Evolutionary conservation across 331 rosid genomes (phyloP).

Genomic region (Dryas integrifolia): DNA sequence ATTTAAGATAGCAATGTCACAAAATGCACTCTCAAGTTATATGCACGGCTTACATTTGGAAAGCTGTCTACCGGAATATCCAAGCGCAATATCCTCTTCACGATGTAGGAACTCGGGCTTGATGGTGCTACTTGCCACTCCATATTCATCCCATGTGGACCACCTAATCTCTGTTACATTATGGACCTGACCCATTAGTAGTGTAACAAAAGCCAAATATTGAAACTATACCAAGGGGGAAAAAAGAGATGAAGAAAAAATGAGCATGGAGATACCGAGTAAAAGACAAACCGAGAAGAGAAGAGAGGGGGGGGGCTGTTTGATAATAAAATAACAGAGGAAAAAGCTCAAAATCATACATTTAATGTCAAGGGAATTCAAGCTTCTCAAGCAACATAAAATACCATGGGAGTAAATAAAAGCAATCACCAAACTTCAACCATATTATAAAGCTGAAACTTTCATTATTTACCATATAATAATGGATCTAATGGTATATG

Average conservation of each 20-base stretch:
- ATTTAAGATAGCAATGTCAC: background rate
- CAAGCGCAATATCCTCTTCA: constrained; percentile 84
- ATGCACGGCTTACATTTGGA: constrained; percentile 67
- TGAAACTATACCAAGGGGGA: background rate
- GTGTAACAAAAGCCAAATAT: constrained; percentile 20
- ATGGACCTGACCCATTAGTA: constrained; percentile 29
- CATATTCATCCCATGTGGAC: constrained; percentile 66
- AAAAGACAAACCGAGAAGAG: background rate
- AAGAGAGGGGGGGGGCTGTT: background rate
- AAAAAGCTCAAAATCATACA: background rate
- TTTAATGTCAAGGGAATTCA: background rate
- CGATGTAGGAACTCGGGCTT: constrained; percentile 64
- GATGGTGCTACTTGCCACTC: constrained; percentile 82
- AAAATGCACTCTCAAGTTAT: constrained; percentile 12
- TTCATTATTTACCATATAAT: constrained; percentile 19
- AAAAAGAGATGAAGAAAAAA: background rate
- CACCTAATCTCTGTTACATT: constrained; percentile 55
- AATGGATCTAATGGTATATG: constrained; percentile 9
- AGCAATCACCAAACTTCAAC: background rate
- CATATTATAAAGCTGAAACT: constrained; percentile 12
- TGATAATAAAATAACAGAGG: background rate
- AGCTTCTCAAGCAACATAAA: background rate
- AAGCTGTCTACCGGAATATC: constrained; percentile 79
- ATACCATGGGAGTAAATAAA: background rate
- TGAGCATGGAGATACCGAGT: background rate